These are phyloP conservation scores for Agaricus bisporus DNA, from an alignment of 768 basidiomycete species.

Conservation along the genomic window DNA sequence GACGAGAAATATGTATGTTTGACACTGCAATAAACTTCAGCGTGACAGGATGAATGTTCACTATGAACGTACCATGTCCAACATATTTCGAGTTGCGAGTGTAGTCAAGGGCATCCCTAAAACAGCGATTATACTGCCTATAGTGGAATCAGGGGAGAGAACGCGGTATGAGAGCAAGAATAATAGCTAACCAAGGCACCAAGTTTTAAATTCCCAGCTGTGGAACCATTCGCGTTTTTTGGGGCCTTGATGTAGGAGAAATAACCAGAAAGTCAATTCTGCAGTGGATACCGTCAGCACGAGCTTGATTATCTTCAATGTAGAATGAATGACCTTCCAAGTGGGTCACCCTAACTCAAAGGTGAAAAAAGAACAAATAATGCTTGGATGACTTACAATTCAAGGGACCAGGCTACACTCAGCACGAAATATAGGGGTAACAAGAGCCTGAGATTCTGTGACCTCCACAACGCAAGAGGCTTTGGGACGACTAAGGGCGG, in stretches of 20 bases:
- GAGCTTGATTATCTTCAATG: neutral
- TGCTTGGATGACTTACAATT: slow-evolving; percentile 46
- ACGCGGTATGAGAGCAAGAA: neutral
- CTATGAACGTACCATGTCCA: slow-evolving; percentile 43
- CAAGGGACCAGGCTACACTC: slow-evolving; percentile 70
- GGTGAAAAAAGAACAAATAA: slow-evolving; percentile 1
- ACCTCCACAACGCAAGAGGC: slow-evolving; percentile 48
- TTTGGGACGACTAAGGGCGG: slow-evolving; percentile 44
- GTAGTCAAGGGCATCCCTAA: slow-evolving; percentile 70
- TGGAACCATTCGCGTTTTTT: slow-evolving; percentile 70
- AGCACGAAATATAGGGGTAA: slow-evolving; percentile 68
- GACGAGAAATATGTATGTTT: slow-evolving; percentile 71
- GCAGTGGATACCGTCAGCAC: slow-evolving; percentile 1
- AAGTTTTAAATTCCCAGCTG: slow-evolving; percentile 71
- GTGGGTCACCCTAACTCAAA: slow-evolving; percentile 56
- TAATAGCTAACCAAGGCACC: slow-evolving; percentile 53
- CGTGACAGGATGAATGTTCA: slow-evolving; percentile 5
- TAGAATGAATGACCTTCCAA: slow-evolving; percentile 53
- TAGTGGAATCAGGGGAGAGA: slow-evolving; percentile 2
- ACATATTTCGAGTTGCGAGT: slow-evolving; percentile 48
- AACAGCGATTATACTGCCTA: slow-evolving; percentile 60
- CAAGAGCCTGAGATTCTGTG: slow-evolving; percentile 42
- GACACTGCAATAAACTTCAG: slow-evolving; percentile 36
- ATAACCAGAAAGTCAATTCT: slow-evolving; percentile 83
- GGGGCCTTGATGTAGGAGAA: slow-evolving; percentile 73